Conservation (phyloP, 257 asterid genomes). For the Primulina tabacum region DNA sequence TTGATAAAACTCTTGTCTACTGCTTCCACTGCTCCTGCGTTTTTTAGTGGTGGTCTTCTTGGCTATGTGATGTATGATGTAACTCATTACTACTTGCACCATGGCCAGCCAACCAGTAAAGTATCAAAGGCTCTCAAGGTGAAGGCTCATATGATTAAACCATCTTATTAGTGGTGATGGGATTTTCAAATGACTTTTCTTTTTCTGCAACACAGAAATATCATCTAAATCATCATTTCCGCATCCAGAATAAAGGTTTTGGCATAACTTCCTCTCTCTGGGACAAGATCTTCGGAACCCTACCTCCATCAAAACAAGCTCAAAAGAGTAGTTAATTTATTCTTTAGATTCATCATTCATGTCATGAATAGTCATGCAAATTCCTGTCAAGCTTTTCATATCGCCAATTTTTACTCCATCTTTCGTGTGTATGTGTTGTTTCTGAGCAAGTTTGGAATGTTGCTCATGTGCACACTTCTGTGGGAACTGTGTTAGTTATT, state of each 20-base stretch:
- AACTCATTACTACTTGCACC: constrained; percentile 90
- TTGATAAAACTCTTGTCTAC: constrained; percentile 45
- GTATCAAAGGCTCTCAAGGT: constrained; percentile 70
- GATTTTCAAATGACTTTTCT: neutral
- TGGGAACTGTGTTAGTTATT: constrained; percentile 3
- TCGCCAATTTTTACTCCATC: constrained; percentile 19
- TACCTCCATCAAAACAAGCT: constrained; percentile 54
- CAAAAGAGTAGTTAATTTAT: constrained; percentile 45
- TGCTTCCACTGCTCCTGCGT: constrained; percentile 63
- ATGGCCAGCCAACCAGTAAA: constrained; percentile 67
- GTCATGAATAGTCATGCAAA: constrained; percentile 1
- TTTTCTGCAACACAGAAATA: constrained; percentile 54
- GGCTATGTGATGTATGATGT: constrained; percentile 88
- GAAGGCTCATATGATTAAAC: neutral
- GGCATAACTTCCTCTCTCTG: constrained; percentile 88
- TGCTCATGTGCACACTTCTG: constrained; percentile 10
- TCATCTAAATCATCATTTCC: constrained; percentile 91
- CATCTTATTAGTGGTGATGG: neutral
- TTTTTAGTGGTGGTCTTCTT: constrained; percentile 77
- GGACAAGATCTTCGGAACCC: constrained; percentile 86
- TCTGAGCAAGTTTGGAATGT: constrained; percentile 17
- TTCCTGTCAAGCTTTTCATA: neutral
- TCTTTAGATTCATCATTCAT: neutral
- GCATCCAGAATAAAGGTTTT: constrained; percentile 73
- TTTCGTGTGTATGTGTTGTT: constrained; percentile 21